Conservation (phyloP, 352 stramenopile genomes). For the Pythium dissotocum region DNA sequence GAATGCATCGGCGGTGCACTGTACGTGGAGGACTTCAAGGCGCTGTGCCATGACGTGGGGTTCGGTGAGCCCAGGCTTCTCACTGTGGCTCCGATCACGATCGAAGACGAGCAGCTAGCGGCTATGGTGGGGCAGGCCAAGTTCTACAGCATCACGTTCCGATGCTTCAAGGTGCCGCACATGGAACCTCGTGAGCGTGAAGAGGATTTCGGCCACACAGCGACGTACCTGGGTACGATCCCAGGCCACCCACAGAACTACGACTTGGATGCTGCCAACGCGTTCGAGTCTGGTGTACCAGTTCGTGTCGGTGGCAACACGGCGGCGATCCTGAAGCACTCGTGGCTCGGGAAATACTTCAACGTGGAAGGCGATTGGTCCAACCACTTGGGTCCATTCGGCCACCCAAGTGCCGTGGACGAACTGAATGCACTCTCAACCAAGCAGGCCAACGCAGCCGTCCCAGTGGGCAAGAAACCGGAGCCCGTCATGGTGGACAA, state of each 20-base stretch:
- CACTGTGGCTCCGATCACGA: conserved; percentile 57
- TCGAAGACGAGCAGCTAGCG: conserved; percentile 55
- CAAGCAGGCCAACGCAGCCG: neutral
- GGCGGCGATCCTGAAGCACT: conserved; percentile 68
- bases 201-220: conserved; percentile 91
- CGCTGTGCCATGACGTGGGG: conserved; percentile 63
- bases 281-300: conserved; percentile 71
- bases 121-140: conserved; percentile 65
- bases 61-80: conserved; percentile 89
- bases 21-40: conserved; percentile 92
- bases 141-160: conserved; percentile 89
- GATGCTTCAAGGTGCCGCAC: conserved; percentile 81
- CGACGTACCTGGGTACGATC: conserved; percentile 91
- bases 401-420: neutral
- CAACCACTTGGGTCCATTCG: conserved; percentile 65
- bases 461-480: neutral
- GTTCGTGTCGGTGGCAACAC: conserved; percentile 87
- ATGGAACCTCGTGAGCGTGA: conserved; percentile 49
- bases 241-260: conserved; percentile 47
- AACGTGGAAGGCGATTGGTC: conserved; percentile 76
- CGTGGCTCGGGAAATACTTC: conserved; percentile 80
- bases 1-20: conserved; percentile 88
- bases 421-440: neutral
- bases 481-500: neutral
- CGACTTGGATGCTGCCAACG: conserved; percentile 69